Evolutionary conservation across 768 basidiomycete genomes (phyloP), one percentile per base, ranked within the genome.

Genomic region (Mycena galericulata): DNA sequence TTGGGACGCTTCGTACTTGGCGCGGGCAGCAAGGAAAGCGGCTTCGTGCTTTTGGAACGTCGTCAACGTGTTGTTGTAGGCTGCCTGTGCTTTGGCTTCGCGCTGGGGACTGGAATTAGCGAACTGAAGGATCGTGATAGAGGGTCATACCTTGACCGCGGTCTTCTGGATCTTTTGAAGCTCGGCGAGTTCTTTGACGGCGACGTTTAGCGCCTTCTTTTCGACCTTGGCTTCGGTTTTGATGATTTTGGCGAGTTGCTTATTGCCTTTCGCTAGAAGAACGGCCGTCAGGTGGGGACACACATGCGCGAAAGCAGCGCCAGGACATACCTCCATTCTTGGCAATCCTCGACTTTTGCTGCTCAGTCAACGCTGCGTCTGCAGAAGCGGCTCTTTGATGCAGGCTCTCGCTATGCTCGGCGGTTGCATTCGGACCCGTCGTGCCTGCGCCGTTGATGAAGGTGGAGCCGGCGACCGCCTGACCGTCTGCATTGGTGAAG

Each of bases 161-260:
- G 80, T 79, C 75, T 88, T 89, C 73, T 94, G 93, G n/a, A 91
- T 77, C 76, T 83, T 84, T 75, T 92, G 92, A n/a, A 94, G 77
- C 30, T 88, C 81, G 4, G 85, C 85, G 24, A 95, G 87, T 68
- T 92, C 90, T 61, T 83, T 85, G 71, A 94, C 84, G 5, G 90
- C 88, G 6, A 87, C 81, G 26, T 81, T 78, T 22, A 96, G 78
- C 0, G 91, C 85, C 67, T 85, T 81, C 75, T 89, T 89, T 78
- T 94, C 92, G 1, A 86, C 83, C 74, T 89, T 89, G 1, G 85
- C 90, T 77, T 94, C 94, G 1, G 83, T 78, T 77, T 87, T 89
- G 73, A 95, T 88, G 40, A 95, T 86, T 75, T 88, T 94, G 9
- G 89, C 87, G 38, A 94, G 79, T 41, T 81, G 83, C 72, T 86